These are phyloP conservation scores for Gryganskiella cystojenkinii DNA, from an alignment of 192 early-diverging fungal genomes.

Conservation along the genomic window DNA sequence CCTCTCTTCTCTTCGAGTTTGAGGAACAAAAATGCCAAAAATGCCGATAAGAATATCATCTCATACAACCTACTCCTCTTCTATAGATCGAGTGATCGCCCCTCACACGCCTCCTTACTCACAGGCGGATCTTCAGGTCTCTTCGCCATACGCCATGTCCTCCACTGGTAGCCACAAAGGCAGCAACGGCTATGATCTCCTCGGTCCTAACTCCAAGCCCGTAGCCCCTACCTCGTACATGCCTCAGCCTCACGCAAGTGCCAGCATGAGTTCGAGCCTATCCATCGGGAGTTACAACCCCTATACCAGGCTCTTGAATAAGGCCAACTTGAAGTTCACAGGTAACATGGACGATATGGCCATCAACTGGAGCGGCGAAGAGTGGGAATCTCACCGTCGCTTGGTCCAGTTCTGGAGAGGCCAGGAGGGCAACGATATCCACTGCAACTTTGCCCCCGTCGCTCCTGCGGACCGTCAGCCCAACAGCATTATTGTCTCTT, in stretches of 20 bases:
- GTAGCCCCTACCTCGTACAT: constrained; percentile 11
- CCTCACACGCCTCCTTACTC: background rate
- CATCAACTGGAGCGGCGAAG: constrained; percentile 72
- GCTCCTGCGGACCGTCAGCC: constrained; percentile 64
- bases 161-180: constrained; percentile 1
- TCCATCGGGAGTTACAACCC: constrained; percentile 52
- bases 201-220: background rate
- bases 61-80: too few species aligned
- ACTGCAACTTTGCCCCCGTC: constrained; percentile 71
- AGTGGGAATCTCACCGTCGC: constrained; percentile 71
- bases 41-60: too few species aligned
- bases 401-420: constrained; percentile 82
- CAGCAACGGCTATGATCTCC: background rate
- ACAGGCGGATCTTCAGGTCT: background rate
- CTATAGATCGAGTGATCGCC: too few species aligned
- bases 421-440: constrained; percentile 72
- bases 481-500: constrained; percentile 80
- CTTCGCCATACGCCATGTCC: background rate
- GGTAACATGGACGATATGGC: constrained; percentile 78
- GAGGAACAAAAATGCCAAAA: too few species aligned
- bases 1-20: too few species aligned
- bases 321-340: constrained; percentile 75
- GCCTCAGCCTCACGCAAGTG: constrained; percentile 16
- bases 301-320: constrained; percentile 75
- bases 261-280: constrained; percentile 20